Base-by-base conservation (phyloP, 139 green algal genomes). In the Pleodorina starrii region DNA sequence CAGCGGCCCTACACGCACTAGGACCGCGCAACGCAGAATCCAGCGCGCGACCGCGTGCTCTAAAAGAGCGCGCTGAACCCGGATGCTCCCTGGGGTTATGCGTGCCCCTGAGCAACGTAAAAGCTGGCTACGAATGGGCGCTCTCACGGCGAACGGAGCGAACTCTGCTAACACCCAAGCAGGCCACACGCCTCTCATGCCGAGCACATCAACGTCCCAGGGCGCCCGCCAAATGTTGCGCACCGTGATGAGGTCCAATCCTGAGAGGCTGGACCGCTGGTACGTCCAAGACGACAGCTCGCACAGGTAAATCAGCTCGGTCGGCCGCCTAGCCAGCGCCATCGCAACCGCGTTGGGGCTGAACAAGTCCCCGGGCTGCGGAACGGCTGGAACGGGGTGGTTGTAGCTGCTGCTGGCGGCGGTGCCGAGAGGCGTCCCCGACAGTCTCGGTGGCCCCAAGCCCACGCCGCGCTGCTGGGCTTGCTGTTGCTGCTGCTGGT, bases 311-410 rank as follows among this genome's bases (percentile, higher is more conserved):
- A 44, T 38, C 17, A 83, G 84, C 27, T 79, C 63, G 9, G 32
- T 69, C 16, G 44, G 63, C 12, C 66, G 63, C n/a, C 32, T 32
- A 27, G 27, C 5, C 82, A 84, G 21, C 44, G 86, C 72, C 4
- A 40, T 32, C 27, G 57, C 21, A 36, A 91, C 84, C 3, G 69
- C 69, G 2, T 44, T 35, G 21, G 50, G 36, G 50, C 36, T 80
- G 71, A 92, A 90, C 38, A 92, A 71, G 42, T 90, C 90, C 1
- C 90, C 78, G 23, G 85, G 68, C 12, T 40, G 59, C 27, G 85
- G 46, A 29, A 92, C 38, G 1, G 84, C 75, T 1, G 76, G 76
- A 6, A 40, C 25, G 9, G 54, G 79, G 6, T 38, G 40, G 0
- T 5, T 38, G 78, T 16, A 36, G 10, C 12, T 43, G 51, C 36